Conservation (phyloP, 139 green algal species). For the Picochlorum sp. region DNA sequence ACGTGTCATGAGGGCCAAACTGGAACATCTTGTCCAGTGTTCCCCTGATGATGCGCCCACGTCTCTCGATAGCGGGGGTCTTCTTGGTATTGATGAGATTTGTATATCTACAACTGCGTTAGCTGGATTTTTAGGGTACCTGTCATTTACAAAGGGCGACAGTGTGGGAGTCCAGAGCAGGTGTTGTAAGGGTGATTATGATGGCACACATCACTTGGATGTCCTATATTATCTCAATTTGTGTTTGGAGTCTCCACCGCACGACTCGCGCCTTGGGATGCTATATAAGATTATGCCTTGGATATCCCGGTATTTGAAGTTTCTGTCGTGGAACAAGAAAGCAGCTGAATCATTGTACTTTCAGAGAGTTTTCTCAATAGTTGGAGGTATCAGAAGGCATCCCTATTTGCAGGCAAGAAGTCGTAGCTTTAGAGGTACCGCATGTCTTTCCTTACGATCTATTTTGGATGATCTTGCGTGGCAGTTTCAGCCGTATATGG, state of each 20-base stretch:
- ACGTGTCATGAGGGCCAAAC: constrained; percentile 32
- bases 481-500: neutral
- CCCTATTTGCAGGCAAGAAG: constrained; percentile 10
- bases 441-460: constrained; percentile 30
- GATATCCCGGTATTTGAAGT: constrained; percentile 37
- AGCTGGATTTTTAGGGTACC: constrained; percentile 44
- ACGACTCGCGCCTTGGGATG: neutral
- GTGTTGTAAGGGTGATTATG: neutral
- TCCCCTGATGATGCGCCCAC: neutral
- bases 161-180: neutral
- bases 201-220: constrained; percentile 27
- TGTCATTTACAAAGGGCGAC: constrained; percentile 26
- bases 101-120: constrained; percentile 30
- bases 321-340: constrained; percentile 19
- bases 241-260: constrained; percentile 6
- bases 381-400: constrained; percentile 20
- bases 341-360: constrained; percentile 17
- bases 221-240: constrained; percentile 20
- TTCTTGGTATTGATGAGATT: constrained; percentile 24
- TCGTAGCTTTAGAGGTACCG: constrained; percentile 9
- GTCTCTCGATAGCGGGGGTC: neutral
- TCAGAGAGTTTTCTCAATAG: constrained; percentile 7
- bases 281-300: constrained; percentile 33
- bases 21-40: constrained; percentile 15
- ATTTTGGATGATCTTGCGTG: constrained; percentile 28